These are phyloP conservation scores for Mallotus nudiflorus DNA, from an alignment of 345 rosid genomes.

Conservation along the genomic window DNA sequence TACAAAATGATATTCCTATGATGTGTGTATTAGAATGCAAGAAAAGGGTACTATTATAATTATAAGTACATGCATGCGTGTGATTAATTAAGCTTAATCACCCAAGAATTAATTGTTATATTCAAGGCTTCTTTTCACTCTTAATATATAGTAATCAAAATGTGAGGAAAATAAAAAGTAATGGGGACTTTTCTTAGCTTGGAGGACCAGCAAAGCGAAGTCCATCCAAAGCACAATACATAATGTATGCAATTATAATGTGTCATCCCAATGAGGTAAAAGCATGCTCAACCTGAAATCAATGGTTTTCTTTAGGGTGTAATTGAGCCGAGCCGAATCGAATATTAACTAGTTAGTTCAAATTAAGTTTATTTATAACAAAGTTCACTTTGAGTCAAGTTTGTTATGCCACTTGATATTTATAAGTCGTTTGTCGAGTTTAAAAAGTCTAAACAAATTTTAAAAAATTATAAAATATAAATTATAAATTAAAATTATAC, in stretches of 20 bases:
- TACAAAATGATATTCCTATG: slow-evolving; percentile 22
- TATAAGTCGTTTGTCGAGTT: no score
- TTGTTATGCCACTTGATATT: no score
- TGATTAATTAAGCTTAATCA: not conserved
- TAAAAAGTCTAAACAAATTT: no score
- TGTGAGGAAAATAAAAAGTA: no score
- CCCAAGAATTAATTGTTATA: not conserved
- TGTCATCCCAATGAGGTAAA: slow-evolving; percentile 16
- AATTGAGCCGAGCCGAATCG: no score
- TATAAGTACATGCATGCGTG: slow-evolving; percentile 9
- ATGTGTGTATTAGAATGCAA: slow-evolving; percentile 9
- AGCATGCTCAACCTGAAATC: slow-evolving; percentile 32
- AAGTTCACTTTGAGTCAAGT: no score
- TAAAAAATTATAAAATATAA: no score
- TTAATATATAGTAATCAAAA: not conserved
- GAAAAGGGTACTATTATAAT: slow-evolving; percentile 5
- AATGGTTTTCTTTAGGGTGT: slow-evolving; percentile 21
- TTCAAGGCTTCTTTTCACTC: not conserved
- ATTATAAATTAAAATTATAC: no score
- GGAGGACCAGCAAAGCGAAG: slow-evolving; percentile 42
- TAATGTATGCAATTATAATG: slow-evolving; percentile 32
- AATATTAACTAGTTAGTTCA: no score
- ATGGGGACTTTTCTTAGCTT: slow-evolving; percentile 30
- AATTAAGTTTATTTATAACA: no score
- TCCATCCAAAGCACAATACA: not conserved